These are phyloP conservation scores for Rosa multiflora DNA, from an alignment of 306 rosid species.

Conservation along the genomic window DNA sequence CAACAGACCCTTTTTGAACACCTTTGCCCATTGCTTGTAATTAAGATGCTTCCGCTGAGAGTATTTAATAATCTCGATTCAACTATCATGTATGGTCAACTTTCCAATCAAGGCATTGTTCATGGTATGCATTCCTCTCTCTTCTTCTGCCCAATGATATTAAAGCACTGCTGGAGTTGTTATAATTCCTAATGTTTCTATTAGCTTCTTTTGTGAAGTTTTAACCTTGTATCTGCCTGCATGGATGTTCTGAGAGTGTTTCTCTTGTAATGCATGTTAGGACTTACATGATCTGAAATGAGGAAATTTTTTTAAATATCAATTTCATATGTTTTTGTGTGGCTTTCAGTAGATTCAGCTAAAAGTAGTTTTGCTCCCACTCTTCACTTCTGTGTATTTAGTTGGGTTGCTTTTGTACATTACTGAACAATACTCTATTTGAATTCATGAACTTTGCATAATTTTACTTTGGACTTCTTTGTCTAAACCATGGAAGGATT, in stretches of 20 bases:
- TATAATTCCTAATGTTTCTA: neutral
- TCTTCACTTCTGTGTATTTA: neutral
- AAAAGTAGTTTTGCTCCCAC: neutral
- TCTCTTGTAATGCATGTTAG: neutral
- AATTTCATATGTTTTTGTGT: neutral
- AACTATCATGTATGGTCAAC: constrained; percentile 58
- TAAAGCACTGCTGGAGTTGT: neutral
- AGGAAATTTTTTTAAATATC: neutral
- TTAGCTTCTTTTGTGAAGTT: neutral
- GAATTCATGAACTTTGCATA: neutral
- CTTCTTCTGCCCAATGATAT: constrained; percentile 4
- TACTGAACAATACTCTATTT: neutral
- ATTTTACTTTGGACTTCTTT: neutral
- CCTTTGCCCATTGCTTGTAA: constrained; percentile 82
- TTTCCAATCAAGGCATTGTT: constrained; percentile 39
- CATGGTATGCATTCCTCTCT: constrained; percentile 43
- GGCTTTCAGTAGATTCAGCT: neutral
- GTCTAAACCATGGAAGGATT: neutral
- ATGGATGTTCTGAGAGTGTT: neutral
- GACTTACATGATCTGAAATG: neutral
- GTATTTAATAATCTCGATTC: constrained; percentile 64
- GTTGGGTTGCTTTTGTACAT: too few relatives aligned
- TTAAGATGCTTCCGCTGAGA: constrained; percentile 88
- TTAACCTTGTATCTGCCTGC: neutral
- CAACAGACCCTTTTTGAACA: constrained; percentile 72